A percentile compares a stretch with the other conserved stretches of the same genome.
phyloP scores from a whole-genome alignment of 2,329 filamentous ascomycete genomes.

The Eutypa lata region DNA sequence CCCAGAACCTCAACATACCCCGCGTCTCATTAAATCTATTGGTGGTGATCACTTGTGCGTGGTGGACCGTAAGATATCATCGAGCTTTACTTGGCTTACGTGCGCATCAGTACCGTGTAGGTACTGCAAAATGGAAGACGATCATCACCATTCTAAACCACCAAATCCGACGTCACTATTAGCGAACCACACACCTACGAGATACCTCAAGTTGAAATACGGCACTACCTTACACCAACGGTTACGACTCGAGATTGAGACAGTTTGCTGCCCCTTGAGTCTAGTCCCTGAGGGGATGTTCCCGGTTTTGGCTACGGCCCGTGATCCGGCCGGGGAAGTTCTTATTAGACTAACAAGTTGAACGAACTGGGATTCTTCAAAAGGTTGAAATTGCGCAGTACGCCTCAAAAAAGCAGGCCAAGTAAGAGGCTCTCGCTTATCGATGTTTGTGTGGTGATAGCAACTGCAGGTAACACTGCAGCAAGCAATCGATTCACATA shows the following conservation, averaged over 20 bases:
- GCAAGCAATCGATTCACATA: neutral
- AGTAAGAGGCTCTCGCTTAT: neutral
- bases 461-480: neutral
- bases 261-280: neutral
- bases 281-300: neutral
- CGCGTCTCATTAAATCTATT: neutral
- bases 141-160: neutral
- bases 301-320: neutral
- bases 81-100: neutral
- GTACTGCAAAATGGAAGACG: neutral
- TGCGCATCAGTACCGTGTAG: neutral
- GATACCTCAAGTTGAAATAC: neutral
- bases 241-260: neutral
- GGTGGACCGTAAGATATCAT: neutral
- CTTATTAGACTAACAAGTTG: neutral
- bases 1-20: neutral
- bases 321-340: neutral
- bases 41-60: neutral
- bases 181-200: neutral
- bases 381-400: neutral
- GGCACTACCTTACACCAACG: neutral
- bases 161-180: neutral
- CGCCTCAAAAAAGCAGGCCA: neutral
- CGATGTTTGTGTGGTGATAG: neutral
- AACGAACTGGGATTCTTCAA: neutral